phyloP scores from a whole-genome alignment of 306 rosid species.

The Boehmeria nivea region DNA sequence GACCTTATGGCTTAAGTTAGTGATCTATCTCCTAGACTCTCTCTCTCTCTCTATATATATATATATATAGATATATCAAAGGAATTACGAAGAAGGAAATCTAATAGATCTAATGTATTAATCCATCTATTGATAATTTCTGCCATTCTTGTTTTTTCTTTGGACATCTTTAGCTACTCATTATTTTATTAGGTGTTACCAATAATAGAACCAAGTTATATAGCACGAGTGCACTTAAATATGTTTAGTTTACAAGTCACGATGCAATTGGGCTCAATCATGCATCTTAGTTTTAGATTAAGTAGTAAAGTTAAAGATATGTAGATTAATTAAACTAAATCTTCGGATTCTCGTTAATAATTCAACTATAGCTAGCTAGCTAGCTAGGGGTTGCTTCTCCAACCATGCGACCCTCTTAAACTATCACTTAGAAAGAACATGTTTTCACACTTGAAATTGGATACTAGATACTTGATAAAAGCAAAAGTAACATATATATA shows the following conservation, averaged over 20 bases:
- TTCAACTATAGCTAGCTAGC: background rate
- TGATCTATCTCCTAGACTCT: too few relatives aligned
- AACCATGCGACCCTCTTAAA: background rate
- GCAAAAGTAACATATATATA: background rate
- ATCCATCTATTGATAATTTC: too few relatives aligned
- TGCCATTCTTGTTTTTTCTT: background rate
- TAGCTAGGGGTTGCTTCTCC: background rate
- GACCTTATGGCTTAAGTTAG: background rate
- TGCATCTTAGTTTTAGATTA: background rate
- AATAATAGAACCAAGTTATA: background rate
- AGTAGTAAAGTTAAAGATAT: background rate
- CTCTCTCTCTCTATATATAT: too few relatives aligned
- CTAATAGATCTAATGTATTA: too few relatives aligned
- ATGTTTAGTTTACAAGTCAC: background rate
- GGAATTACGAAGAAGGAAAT: background rate
- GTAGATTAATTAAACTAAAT: background rate
- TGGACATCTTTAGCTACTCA: background rate
- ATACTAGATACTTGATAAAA: background rate
- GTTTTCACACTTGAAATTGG: conserved; percentile 8
- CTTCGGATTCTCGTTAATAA: conserved; percentile 14
- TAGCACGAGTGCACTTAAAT: conserved; percentile 9
- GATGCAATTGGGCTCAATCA: conserved; percentile 8
- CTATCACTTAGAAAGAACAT: background rate
- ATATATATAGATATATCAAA: too few relatives aligned
- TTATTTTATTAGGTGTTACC: background rate